Evolutionary conservation across 2,329 filamentous ascomycete species (phyloP).

Genomic region (Fusarium praegraminearum): DNA sequence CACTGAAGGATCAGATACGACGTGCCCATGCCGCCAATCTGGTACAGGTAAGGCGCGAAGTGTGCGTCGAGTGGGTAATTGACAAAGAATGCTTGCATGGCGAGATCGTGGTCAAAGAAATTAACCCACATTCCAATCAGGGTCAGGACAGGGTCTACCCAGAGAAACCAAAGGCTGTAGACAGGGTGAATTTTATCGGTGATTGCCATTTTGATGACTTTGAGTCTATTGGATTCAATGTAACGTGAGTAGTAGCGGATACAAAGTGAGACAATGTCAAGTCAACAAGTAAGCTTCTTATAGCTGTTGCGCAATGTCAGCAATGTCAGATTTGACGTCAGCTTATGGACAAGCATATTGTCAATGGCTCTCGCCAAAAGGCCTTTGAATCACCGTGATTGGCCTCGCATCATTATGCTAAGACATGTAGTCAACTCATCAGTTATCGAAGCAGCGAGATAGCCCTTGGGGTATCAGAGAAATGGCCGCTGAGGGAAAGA

Average conservation of each 20-base stretch:
- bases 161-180: slow-evolving; percentile 41
- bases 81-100: slow-evolving; percentile 27
- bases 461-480: too few relatives aligned
- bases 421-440: not conserved
- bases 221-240: not conserved
- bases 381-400: not conserved
- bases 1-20: slow-evolving; percentile 27
- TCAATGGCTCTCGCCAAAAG: not conserved
- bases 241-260: not conserved
- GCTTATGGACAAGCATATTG: not conserved
- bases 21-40: slow-evolving; percentile 43
- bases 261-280: not conserved
- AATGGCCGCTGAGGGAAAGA: too few relatives aligned
- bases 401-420: not conserved
- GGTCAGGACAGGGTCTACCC: slow-evolving; percentile 42
- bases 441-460: not conserved
- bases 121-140: slow-evolving; percentile 35
- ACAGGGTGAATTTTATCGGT: slow-evolving; percentile 27
- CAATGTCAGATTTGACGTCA: not conserved
- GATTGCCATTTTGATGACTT: slow-evolving; percentile 22
- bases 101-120: slow-evolving; percentile 34
- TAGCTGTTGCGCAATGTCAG: not conserved
- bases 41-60: slow-evolving; percentile 39
- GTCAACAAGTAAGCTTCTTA: not conserved
- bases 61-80: slow-evolving; percentile 17